Evolutionary conservation across 140 eudicot genomes (phyloP).

Genomic region (Anethum foeniculum): DNA sequence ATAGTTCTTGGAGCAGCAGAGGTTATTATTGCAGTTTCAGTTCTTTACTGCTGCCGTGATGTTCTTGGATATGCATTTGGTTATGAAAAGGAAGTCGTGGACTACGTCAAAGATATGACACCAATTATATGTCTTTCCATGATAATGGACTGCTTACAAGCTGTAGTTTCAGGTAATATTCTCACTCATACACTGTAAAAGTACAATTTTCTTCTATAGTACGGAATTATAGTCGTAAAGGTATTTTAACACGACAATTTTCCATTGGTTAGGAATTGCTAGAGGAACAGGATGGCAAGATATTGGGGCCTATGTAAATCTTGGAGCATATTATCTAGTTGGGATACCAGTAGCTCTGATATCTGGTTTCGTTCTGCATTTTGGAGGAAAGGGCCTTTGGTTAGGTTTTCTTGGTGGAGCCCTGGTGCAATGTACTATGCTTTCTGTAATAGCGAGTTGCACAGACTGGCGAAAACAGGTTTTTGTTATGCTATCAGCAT

Average conservation of each 20-base stretch:
- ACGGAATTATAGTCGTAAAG: neutral
- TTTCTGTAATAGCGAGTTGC: slow-evolving; percentile 24
- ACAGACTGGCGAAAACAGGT: slow-evolving; percentile 49
- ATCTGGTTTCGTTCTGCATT: slow-evolving; percentile 30
- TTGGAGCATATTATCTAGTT: slow-evolving; percentile 44
- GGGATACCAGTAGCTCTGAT: slow-evolving; percentile 43
- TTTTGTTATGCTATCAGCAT: neutral
- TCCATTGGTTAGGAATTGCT: slow-evolving; percentile 45
- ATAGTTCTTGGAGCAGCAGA: slow-evolving; percentile 41
- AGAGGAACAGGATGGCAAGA: slow-evolving; percentile 64
- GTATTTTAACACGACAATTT: neutral
- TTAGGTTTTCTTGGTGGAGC: slow-evolving; percentile 33
- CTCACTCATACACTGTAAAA: neutral
- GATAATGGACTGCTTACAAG: slow-evolving; percentile 42
- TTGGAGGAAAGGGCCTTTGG: slow-evolving; percentile 46
- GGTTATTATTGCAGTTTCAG: slow-evolving; percentile 29
- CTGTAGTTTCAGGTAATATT: slow-evolving; percentile 34
- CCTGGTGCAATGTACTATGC: slow-evolving; percentile 32
- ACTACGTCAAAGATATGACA: slow-evolving; percentile 33
- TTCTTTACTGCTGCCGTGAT: slow-evolving; percentile 31
- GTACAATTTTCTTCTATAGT: neutral
- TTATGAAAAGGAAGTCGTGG: slow-evolving; percentile 35
- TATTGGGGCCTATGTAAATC: slow-evolving; percentile 42
- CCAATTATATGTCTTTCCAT: slow-evolving; percentile 44
- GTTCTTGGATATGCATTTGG: slow-evolving; percentile 59